Evolutionary conservation across 148 eudicot species (phyloP), one percentile per base, ranked within the genome.

Genomic region (Chenopodium album): DNA sequence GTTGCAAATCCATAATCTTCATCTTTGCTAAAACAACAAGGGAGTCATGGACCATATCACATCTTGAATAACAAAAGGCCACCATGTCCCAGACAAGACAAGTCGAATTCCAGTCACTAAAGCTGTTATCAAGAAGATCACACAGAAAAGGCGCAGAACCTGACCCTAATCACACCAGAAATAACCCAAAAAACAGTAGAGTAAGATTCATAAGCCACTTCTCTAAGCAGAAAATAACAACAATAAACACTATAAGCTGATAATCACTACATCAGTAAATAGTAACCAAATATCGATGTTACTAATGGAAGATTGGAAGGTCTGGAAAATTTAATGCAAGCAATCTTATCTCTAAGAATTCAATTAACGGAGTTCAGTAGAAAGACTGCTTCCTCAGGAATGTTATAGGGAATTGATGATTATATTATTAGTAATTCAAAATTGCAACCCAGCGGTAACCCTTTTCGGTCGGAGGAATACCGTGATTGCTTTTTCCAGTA

Each of bases 51-150:
- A 91, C 85, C 94, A 94, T 90, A 75, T 85, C 89, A 32, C 73
- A 81, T 84, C 88, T 86, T 31, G 92, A 92, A 79, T 94, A 94
- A 78, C 87, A 88, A 88, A 91, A 92, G 22, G 94, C 92, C 84
- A 92, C 71, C 92, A 87, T 87, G 84, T 94, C 95, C 98, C 98
- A 94, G 46, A 94, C 90, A 54, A 89, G 67, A 48, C 81, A 77
- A 64, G 85, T 88, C 22, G 87, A 84, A 71, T 87, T 84, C 93
- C 94, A 86, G 28, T 72, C 85, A 79, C 71, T 81, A 83, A 93
- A 94, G 86, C 83, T 81, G 75, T 82, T 76, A 66, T 70, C 83
- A 82, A 93, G 92, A 80, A 90, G 83, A 80, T 89, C 91, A 85
- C 92, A 91, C 41, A 91, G 83, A 41, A 86, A 86, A 77, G 89